These are phyloP conservation scores for Plantago elongata DNA, from an alignment of 257 asterid genomes.

Conservation along the genomic window DNA sequence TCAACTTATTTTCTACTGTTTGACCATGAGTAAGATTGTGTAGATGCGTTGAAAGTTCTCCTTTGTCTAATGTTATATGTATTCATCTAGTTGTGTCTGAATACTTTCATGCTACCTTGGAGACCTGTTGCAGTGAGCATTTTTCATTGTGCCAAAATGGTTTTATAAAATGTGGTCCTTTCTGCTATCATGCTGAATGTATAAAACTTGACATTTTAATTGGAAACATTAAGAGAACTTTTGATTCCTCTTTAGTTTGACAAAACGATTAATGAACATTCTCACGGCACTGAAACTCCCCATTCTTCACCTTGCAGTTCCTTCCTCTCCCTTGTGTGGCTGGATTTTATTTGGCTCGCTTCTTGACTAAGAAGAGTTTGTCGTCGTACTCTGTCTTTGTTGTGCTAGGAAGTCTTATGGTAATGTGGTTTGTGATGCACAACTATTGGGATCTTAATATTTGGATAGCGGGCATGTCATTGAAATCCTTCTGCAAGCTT, in stretches of 20 bases:
- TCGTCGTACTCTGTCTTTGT: conserved; percentile 83
- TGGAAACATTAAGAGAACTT: background rate
- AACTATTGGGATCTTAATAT: conserved; percentile 97
- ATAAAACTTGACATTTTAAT: background rate
- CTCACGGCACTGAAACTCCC: conserved; percentile 19
- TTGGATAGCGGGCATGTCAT: conserved; percentile 99
- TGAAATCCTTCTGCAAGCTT: conserved; percentile 93
- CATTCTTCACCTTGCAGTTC: conserved; percentile 56
- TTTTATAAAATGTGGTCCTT: too few relatives aligned
- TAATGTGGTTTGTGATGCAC: conserved; percentile 93
- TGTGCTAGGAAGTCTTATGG: conserved; percentile 90
- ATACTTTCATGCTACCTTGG: too few relatives aligned
- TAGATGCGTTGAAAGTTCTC: too few relatives aligned
- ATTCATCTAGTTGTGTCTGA: too few relatives aligned
- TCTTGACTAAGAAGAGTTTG: conserved; percentile 84
- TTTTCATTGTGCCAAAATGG: too few relatives aligned
- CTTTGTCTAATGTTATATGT: too few relatives aligned
- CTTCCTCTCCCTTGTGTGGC: conserved; percentile 88
- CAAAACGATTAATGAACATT: conserved; percentile 9
- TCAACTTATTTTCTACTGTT: too few relatives aligned
- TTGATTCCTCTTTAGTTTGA: background rate
- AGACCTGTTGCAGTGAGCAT: too few relatives aligned
- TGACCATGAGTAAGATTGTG: too few relatives aligned
- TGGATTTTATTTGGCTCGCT: conserved; percentile 92
- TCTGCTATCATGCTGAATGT: background rate